These are phyloP conservation scores for Apiospora malaysiana DNA, from an alignment of 2,329 filamentous ascomycete genomes.

Conservation along the genomic window DNA sequence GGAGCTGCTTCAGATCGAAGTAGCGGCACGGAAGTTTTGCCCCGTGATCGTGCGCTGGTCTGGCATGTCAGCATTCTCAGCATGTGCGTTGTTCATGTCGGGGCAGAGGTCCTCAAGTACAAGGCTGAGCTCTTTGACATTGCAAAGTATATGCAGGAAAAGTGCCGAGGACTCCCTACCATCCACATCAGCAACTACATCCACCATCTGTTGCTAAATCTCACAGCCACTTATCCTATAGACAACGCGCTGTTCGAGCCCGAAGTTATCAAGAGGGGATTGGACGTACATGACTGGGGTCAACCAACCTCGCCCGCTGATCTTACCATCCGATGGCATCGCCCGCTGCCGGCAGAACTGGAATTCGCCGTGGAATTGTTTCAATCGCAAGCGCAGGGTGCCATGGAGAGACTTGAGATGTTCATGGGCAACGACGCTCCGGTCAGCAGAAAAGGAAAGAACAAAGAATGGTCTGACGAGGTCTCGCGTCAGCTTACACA, in stretches of 20 bases:
- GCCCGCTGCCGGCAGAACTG: slow-evolving; percentile 79
- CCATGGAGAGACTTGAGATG: slow-evolving; percentile 74
- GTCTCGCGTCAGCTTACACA: slow-evolving; percentile 89
- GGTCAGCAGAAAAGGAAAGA: slow-evolving; percentile 90
- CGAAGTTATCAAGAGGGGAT: slow-evolving; percentile 70
- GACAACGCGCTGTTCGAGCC: slow-evolving; percentile 89
- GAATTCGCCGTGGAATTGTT: slow-evolving; percentile 91
- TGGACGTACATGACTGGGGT: slow-evolving; percentile 85
- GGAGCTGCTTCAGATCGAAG: slow-evolving; percentile 94
- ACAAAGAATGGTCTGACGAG: slow-evolving; percentile 99
- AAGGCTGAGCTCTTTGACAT: slow-evolving; percentile 89
- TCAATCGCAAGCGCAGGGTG: slow-evolving; percentile 79
- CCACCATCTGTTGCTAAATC: slow-evolving; percentile 91
- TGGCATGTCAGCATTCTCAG: slow-evolving; percentile 98
- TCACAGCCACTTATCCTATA: slow-evolving; percentile 92
- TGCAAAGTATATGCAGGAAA: slow-evolving; percentile 94
- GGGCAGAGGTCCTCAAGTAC: slow-evolving; percentile 86
- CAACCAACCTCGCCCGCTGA: slow-evolving; percentile 74
- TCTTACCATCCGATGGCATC: slow-evolving; percentile 89
- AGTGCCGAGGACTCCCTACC: slow-evolving; percentile 90
- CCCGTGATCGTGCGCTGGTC: slow-evolving; percentile 88
- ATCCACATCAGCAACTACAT: slow-evolving; percentile 98
- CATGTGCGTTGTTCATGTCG: slow-evolving; percentile 98
- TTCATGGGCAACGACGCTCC: slow-evolving; percentile 83
- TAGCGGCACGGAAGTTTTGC: slow-evolving; percentile 90